A percentile compares a stretch with the other conserved stretches of the same genome.
Conservation (phyloP, 768 basidiomycete genomes). For the Leccinum incarnatum region DNA sequence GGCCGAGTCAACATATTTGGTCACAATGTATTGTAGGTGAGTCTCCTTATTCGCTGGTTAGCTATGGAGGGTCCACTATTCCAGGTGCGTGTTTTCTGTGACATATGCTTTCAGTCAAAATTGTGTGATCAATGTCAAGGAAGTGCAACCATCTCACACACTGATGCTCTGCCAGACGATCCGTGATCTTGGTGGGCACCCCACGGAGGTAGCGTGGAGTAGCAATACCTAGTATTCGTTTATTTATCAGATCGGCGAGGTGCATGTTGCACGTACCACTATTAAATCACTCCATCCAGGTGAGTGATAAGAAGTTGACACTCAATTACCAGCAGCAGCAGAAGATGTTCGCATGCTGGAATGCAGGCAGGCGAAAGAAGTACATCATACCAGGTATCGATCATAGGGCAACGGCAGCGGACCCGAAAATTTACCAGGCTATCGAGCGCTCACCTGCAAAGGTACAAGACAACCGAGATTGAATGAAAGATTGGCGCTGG, state of each 20-base stretch:
- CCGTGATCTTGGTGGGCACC: neutral
- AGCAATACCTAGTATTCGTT: neutral
- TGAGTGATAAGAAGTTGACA: neutral
- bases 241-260: neutral
- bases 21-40: neutral
- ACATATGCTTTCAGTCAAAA: neutral
- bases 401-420: neutral
- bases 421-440: neutral
- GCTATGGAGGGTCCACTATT: neutral
- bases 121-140: neutral
- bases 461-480: neutral
- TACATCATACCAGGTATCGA: neutral
- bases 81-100: neutral
- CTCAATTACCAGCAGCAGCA: neutral
- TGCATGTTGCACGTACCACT: neutral
- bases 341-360: neutral
- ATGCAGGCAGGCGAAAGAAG: slow-evolving; percentile 10
- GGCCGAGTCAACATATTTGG: neutral
- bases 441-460: neutral
- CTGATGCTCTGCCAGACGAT: neutral
- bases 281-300: neutral
- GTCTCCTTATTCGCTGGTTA: neutral
- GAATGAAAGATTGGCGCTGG: neutral
- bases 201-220: neutral
- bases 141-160: neutral